Conservation (phyloP, 129 eudicot genomes). For the Smallanthus sonchifolius region DNA sequence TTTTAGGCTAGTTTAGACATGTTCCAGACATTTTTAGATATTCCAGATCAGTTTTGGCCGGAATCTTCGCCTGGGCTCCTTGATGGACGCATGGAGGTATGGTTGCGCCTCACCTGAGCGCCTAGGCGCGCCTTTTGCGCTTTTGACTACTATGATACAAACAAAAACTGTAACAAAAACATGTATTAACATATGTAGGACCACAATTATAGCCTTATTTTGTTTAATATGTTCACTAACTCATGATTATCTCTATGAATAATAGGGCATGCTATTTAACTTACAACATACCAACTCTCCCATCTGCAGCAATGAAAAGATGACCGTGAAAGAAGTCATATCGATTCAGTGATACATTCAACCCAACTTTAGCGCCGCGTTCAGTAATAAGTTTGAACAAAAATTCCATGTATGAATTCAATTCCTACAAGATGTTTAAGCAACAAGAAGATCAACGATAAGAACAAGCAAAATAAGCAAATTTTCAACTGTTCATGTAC, state of each 20-base stretch:
- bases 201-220: background rate
- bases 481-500: background rate
- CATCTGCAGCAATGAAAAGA: slow-evolving; percentile 78
- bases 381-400: slow-evolving; percentile 64
- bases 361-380: slow-evolving; percentile 82
- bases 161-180: background rate
- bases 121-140: too few species aligned
- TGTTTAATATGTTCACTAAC: background rate
- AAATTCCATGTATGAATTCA: slow-evolving; percentile 71
- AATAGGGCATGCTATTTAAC: slow-evolving; percentile 26
- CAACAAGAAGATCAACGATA: slow-evolving; percentile 15
- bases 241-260: slow-evolving; percentile 6
- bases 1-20: too few species aligned
- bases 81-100: too few species aligned
- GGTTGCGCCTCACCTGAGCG: too few species aligned
- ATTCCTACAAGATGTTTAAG: slow-evolving; percentile 48
- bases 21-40: too few species aligned
- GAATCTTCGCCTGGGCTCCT: too few species aligned
- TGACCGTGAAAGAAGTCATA: slow-evolving; percentile 97
- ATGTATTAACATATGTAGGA: background rate
- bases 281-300: slow-evolving; percentile 98
- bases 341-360: slow-evolving; percentile 71
- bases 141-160: background rate
- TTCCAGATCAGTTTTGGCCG: too few species aligned
- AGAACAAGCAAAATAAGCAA: background rate